Evolutionary conservation across 2,329 filamentous ascomycete genomes (phyloP).

Genomic region (Fusarium transvaalense): DNA sequence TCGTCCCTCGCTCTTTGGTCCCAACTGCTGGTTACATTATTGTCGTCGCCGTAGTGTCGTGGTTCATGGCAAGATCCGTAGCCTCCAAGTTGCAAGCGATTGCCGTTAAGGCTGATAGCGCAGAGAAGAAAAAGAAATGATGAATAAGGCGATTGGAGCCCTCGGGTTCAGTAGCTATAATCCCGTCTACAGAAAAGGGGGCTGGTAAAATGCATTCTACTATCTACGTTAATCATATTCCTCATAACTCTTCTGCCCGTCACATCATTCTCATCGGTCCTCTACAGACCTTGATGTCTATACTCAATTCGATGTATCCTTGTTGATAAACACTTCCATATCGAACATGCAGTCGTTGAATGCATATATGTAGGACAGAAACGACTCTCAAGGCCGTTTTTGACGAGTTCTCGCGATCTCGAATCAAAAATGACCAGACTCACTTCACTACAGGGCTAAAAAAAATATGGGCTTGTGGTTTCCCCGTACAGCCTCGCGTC

Average conservation of each 20-base stretch:
- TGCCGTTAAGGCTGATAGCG: constrained; percentile 43
- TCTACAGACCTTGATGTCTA: constrained; percentile 32
- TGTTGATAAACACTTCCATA: constrained; percentile 22
- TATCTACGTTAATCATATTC: constrained; percentile 49
- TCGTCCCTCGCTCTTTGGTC: constrained; percentile 81
- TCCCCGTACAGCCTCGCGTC: constrained; percentile 3
- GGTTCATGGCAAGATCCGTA: constrained; percentile 57
- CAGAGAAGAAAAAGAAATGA: constrained; percentile 56
- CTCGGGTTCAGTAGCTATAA: constrained; percentile 23
- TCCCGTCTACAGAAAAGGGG: constrained; percentile 32
- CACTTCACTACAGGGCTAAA: constrained; percentile 9
- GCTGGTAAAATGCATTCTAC: constrained; percentile 46
- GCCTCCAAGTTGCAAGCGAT: constrained; percentile 48
- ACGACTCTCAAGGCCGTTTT: constrained; percentile 22
- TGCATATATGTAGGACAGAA: constrained; percentile 22
- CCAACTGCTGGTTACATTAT: constrained; percentile 78
- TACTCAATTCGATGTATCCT: constrained; percentile 28
- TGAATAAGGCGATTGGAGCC: constrained; percentile 19
- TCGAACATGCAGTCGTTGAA: constrained; percentile 20
- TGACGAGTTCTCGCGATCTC: constrained; percentile 32
- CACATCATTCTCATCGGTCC: constrained; percentile 31
- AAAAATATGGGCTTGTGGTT: constrained; percentile 4
- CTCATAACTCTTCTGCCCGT: constrained; percentile 36
- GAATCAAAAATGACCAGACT: constrained; percentile 15
- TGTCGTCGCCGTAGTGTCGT: constrained; percentile 66